Conservation (phyloP, 176 grass and related monocot genomes). For the Juncus inflexus region DNA sequence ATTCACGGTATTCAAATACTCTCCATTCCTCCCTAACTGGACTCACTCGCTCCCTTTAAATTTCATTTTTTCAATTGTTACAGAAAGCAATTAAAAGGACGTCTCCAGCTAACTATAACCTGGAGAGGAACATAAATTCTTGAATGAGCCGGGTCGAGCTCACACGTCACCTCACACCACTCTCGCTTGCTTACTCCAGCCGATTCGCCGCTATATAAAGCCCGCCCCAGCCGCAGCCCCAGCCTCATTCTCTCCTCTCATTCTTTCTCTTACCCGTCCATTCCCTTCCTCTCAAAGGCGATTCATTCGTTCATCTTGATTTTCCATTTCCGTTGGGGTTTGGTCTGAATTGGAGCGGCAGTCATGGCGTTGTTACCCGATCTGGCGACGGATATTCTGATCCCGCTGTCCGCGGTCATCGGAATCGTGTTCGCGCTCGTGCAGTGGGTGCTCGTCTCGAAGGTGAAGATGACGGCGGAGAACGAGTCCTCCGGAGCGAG, state of each 20-base stretch:
- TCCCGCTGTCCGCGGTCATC: conserved; percentile 48
- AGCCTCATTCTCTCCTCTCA: conserved; percentile 14
- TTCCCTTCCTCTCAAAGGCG: conserved; percentile 16
- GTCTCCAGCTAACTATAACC: background rate
- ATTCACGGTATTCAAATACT: background rate
- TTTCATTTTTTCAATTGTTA: background rate
- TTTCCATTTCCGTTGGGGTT: conserved; percentile 33
- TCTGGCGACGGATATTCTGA: conserved; percentile 57
- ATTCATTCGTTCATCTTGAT: background rate
- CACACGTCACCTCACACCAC: conserved; percentile 6
- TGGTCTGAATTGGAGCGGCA: conserved; percentile 15
- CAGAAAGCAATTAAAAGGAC: background rate
- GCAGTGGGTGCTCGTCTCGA: conserved; percentile 72
- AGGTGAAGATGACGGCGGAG: conserved; percentile 62
- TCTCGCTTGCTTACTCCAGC: conserved; percentile 10
- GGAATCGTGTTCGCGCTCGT: conserved; percentile 68
- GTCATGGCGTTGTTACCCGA: conserved; percentile 65
- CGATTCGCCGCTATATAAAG: conserved; percentile 22
- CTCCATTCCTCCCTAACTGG: conserved; percentile 2
- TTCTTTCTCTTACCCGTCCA: background rate
- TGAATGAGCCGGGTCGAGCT: background rate
- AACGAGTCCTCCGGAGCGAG: conserved; percentile 23
- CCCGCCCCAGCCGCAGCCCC: background rate
- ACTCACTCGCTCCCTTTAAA: background rate
- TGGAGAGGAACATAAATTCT: background rate